Evolutionary conservation across 148 eudicot species (phyloP), one percentile per base, ranked within the genome.

Genomic region (Rhododendron vialii): DNA sequence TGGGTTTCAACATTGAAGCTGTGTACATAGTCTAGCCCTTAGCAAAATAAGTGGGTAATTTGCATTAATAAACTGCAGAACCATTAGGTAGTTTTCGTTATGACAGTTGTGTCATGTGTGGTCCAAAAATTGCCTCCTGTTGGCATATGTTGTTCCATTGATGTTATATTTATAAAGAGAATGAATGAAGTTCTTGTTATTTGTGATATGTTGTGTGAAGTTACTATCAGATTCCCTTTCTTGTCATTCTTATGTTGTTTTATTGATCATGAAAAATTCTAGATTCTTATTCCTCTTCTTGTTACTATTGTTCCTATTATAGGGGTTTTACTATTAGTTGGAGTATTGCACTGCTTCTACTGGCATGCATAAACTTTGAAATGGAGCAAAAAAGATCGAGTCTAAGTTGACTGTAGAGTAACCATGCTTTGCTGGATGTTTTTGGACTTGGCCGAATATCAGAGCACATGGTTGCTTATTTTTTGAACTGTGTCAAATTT

Each of bases 11-110:
- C n/a, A 57, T 35, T 20, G 71, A 81, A 81, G 71, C 69, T 36
- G 30, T 81, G 83, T 57, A 57, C 47, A 81, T 55, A 51, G 7
- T 20, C 71, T 55, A 57, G 47, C 83, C 67, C 67, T 30, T 51
- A 7, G n/a, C 61, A 80, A 28, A 30, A 80, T 30, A 53, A 80
- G 43, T 17, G 28, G 10, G 83, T 17, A 33, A 28, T 81, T 81
- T 55, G 12, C 71, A 20, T 35, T 57, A 81, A 35, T 81, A 81
- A 81, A 35, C 71, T 81, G 47, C 83, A 41, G 61, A 81, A 55
- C 28, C 45, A 57, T 35, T 15, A 30, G 82, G 17, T 50, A 51
- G 20, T 51, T 50, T 80, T 79, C 33, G 8, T 43, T 17, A 50
- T 22, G 15, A 33, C 83, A 35, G 47, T 81, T 35, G 28, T 55